Base-by-base conservation (phyloP, 441 rosid species). In the Adansonia grandidieri region DNA sequence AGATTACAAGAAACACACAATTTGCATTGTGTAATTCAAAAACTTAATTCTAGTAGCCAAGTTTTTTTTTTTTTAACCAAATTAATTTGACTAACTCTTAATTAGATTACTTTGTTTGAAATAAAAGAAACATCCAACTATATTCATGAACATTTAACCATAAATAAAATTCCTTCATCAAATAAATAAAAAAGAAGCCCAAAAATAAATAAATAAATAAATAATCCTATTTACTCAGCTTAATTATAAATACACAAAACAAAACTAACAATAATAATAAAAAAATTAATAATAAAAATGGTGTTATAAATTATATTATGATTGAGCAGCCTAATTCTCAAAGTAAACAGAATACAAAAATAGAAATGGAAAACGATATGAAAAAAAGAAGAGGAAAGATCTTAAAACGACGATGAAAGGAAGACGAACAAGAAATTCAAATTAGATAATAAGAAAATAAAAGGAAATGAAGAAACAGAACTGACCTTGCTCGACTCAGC, bases 401-500 rank as follows among this genome's bases (percentile, higher is more conserved):
- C 17, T 28, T 8, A 57, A 3, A 57, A 19, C 62, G 19, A 57
- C 24, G 62, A 62, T 28, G 67, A 62, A 62, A 62, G 42, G 42
- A 62, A 62, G 67, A 63, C 11, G 8, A 53, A 32, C 6, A 60
- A 60, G 40, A 53, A 71, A 19, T 48, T 9, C 3, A 42, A 44
- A 66, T 50, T 24, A 48, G 28, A 37, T 10, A 42, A 73, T 28
- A 22, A n/a, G 20, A 11, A 22, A 6, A 71, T 54, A 15, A n/a
- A 54, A 22, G 11, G 7, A 56, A 13, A 74, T 9, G n/a, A 42
- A 74, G 45, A 42, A 63, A 28, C 37, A n/a, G 48, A 48, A 24
- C 71, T n/a, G 44, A 75, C 78, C 47, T 63, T 63, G 71, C 57
- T 40, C 61, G 60, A 62, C 44, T 75, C 77, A 61, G 68, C 58